phyloP scores from a whole-genome alignment of 495 filamentous ascomycete species.

The Lasiosphaeria hispida region DNA sequence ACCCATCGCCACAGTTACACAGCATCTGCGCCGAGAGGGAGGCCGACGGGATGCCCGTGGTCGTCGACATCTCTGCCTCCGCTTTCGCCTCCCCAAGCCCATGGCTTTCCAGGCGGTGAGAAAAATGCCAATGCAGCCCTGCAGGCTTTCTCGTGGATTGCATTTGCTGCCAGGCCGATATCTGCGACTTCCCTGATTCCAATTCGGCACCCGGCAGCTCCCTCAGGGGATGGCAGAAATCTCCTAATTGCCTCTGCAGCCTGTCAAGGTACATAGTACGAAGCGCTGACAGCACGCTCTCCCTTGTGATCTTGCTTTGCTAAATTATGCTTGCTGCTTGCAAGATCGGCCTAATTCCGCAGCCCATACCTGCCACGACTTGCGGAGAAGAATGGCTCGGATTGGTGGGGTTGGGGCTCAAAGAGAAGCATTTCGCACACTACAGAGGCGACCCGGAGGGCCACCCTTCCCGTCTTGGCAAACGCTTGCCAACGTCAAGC shows the following conservation, averaged over 20 bases:
- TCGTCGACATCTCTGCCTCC: not conserved
- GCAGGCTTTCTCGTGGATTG: slow-evolving; percentile 9
- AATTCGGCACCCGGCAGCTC: slow-evolving; percentile 19
- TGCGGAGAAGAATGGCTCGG: not conserved
- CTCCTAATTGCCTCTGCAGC: slow-evolving; percentile 19
- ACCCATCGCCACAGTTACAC: slow-evolving; percentile 4
- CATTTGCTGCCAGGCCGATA: not conserved
- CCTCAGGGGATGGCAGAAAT: slow-evolving; percentile 18
- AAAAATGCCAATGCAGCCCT: slow-evolving; percentile 15
- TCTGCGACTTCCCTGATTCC: slow-evolving; percentile 16
- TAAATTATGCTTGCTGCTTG: too few relatives aligned
- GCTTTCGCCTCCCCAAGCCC: not conserved
- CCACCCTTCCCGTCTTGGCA: slow-evolving; percentile 29
- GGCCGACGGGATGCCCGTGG: not conserved
- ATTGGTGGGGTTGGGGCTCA: slow-evolving; percentile 2
- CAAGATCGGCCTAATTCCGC: too few relatives aligned
- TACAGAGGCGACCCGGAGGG: not conserved
- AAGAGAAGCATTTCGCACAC: slow-evolving; percentile 3
- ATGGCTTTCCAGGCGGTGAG: slow-evolving; percentile 14
- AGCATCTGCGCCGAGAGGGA: slow-evolving; percentile 1
- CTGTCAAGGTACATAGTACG: not conserved
- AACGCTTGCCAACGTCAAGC: slow-evolving; percentile 11
- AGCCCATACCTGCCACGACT: not conserved
- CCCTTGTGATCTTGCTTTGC: too few relatives aligned
- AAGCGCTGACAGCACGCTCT: too few relatives aligned